Evolutionary conservation across 257 asterid genomes (phyloP), one percentile per base, ranked within the genome.

Genomic region (Haberlea rhodopensis): DNA sequence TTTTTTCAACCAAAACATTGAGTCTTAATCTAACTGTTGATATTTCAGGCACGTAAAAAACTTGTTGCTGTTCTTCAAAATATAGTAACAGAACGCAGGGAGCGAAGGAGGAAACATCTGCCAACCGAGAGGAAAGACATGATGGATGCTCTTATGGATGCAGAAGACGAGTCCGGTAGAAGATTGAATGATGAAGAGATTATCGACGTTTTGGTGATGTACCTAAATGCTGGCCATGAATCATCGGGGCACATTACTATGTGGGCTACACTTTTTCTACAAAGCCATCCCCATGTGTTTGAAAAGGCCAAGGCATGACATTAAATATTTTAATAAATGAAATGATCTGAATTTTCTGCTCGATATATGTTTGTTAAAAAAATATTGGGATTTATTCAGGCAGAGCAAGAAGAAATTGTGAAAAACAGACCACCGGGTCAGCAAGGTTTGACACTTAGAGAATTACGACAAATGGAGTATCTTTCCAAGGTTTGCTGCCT

Each of bases 221-320:
- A 92, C 75, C 75, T 92, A 26, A 92, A 92, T 55, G 99, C 96
- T 10, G 99, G 99, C 19, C 99, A 92, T 71, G 99, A 92, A 70
- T 92, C 99, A 23, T 92, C 99, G 5, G 97, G 94, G 6, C 99
- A 92, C 40, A 79, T 81, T 24, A 76, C 82, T 6, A 89, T 89
- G 99, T 92, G 99, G 99, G 88, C 87, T 0, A 76, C 95, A 0
- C 54, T 87, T 53, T 82, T 81, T 40, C 79, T 92, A 23, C 97
- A 89, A 70, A 75, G 71, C 29, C 62, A 92, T 57, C 91, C 95
- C 3, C 86, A 89, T 20, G 81, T 82, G 32, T 71, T 87, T 60
- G 32, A 69, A 68, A 76, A 29, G 67, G 99, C 99, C 15, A 90
- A 87, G 97, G 98, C 89, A 76, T 13, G 4, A 1, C 8, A 0